Evolutionary conservation across 768 basidiomycete genomes (phyloP).

Genomic region (Exidia glandulosa): DNA sequence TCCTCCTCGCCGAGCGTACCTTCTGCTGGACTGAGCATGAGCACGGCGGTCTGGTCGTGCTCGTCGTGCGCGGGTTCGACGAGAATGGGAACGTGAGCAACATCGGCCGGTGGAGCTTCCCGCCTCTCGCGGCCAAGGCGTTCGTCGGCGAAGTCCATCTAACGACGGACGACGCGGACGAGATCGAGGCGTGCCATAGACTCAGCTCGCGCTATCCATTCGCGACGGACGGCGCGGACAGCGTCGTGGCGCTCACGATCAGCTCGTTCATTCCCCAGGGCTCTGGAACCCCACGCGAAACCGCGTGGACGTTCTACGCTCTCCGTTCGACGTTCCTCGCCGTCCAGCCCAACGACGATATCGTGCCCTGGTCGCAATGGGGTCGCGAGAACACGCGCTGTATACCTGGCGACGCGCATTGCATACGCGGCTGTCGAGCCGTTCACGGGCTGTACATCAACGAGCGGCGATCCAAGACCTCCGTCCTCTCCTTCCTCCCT

Average conservation of each 20-base stretch:
- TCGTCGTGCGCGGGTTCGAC: background rate
- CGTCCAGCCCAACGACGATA: background rate
- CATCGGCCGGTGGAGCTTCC: background rate
- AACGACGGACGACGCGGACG: background rate
- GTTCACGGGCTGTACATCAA: background rate
- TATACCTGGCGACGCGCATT: slow-evolving; percentile 10
- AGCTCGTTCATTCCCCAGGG: background rate
- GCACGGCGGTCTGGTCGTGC: background rate
- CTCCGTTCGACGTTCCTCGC: background rate
- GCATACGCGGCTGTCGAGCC: background rate
- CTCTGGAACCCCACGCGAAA: background rate
- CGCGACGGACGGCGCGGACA: background rate
- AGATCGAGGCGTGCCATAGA: background rate
- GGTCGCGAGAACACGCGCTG: slow-evolving; percentile 38
- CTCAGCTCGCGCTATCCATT: background rate
- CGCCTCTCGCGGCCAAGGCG: background rate
- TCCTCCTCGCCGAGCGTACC: background rate
- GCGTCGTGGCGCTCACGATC: background rate
- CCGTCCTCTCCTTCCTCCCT: background rate
- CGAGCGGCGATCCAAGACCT: background rate
- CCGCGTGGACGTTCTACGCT: background rate
- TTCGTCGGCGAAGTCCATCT: background rate
- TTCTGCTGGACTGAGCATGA: background rate
- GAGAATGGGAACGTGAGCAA: background rate
- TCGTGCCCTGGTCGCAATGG: slow-evolving; percentile 41